phyloP scores from a whole-genome alignment of 495 filamentous ascomycete species.

The Patellaria atrata region DNA sequence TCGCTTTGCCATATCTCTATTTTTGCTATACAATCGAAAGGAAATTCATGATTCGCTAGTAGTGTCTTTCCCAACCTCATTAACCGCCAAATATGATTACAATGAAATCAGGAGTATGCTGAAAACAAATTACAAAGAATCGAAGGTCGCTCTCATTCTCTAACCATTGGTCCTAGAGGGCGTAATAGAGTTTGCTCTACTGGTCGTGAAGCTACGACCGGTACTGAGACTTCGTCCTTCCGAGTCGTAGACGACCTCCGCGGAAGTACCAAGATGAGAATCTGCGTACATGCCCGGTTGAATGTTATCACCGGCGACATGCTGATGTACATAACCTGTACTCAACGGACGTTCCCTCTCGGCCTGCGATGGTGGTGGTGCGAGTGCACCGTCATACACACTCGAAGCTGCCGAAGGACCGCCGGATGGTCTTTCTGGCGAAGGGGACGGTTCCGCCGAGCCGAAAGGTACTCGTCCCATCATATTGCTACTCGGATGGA shows the following conservation, averaged over 20 bases:
- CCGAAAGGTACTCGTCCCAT: slow-evolving; percentile 13
- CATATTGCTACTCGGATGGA: slow-evolving; percentile 8
- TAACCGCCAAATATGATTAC: no score
- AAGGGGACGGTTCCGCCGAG: slow-evolving; percentile 15
- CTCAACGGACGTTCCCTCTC: slow-evolving; percentile 47
- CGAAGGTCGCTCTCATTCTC: no score
- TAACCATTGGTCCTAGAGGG: no score
- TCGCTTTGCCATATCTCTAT: no score
- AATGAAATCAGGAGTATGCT: no score
- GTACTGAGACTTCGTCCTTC: slow-evolving; percentile 14
- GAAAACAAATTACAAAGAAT: no score
- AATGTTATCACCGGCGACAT: slow-evolving; percentile 44
- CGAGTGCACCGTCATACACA: slow-evolving; percentile 8
- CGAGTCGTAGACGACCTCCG: slow-evolving; percentile 21
- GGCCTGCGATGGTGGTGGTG: slow-evolving; percentile 14
- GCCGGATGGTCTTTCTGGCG: slow-evolving; percentile 12
- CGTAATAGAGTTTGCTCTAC: no score
- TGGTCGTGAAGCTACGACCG: neutral
- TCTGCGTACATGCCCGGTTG: slow-evolving; percentile 17
- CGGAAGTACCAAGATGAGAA: slow-evolving; percentile 18
- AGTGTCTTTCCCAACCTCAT: no score
- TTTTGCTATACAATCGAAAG: no score
- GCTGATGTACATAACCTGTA: slow-evolving; percentile 61
- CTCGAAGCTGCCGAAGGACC: slow-evolving; percentile 14
- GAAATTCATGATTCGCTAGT: no score